Evolutionary conservation across 1,139 yeast genomes (phyloP).

Genomic region (Sugiyamaella xylanicola): DNA sequence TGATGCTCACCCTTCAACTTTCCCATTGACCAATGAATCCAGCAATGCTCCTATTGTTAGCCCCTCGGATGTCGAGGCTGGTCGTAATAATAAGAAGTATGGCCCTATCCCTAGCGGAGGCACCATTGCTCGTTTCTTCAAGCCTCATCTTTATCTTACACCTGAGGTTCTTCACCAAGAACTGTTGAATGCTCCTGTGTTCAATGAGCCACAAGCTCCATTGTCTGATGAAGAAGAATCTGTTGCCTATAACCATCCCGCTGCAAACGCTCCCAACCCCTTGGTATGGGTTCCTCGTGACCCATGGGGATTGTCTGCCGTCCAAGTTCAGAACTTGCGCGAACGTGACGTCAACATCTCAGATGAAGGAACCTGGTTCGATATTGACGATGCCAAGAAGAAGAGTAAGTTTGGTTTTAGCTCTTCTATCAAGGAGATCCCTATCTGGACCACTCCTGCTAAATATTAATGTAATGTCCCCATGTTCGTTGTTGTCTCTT

Average conservation of each 20-base stretch:
- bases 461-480: slow-evolving; percentile 19
- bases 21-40: slow-evolving; percentile 11
- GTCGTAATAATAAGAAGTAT: neutral
- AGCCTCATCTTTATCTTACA: slow-evolving; percentile 64
- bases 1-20: slow-evolving; percentile 7
- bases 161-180: slow-evolving; percentile 36
- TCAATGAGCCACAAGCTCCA: slow-evolving; percentile 41
- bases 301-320: slow-evolving; percentile 72
- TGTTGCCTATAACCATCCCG: slow-evolving; percentile 75
- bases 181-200: slow-evolving; percentile 49
- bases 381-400: slow-evolving; percentile 50
- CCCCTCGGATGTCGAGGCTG: slow-evolving; percentile 15
- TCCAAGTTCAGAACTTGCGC: slow-evolving; percentile 52
- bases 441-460: slow-evolving; percentile 33
- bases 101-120: slow-evolving; percentile 24
- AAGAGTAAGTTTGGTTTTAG: slow-evolving; percentile 32
- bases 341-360: slow-evolving; percentile 52
- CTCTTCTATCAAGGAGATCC: slow-evolving; percentile 30
- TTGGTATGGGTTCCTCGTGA: slow-evolving; percentile 87
- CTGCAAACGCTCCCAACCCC: slow-evolving; percentile 65
- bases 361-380: slow-evolving; percentile 62
- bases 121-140: slow-evolving; percentile 37
- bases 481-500: neutral
- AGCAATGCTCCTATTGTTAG: slow-evolving; percentile 13
- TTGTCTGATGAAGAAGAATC: slow-evolving; percentile 44